Evolutionary conservation across 495 filamentous ascomycete species (phyloP).

Genomic region (Endocarpon pusillum): DNA sequence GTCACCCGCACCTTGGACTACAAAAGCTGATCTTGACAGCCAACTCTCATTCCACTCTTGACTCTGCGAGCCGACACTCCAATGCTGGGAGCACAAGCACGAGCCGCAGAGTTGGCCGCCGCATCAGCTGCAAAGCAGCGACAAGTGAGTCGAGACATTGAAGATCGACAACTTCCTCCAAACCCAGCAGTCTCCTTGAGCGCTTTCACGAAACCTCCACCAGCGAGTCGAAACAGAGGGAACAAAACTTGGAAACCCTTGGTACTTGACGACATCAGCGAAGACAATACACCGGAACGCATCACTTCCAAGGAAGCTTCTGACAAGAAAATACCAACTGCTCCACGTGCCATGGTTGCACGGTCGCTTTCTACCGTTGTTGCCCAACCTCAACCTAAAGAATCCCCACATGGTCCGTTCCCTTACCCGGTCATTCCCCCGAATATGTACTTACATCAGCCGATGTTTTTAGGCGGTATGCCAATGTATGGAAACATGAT

Average conservation of each 20-base stretch:
- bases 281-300: too few species aligned
- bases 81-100: constrained; percentile 2
- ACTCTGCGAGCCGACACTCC: too few species aligned
- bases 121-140: background rate
- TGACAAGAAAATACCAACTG: background rate
- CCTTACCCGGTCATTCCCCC: background rate
- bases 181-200: background rate
- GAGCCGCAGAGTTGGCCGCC: constrained; percentile 1
- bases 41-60: too few species aligned
- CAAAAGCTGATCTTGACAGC: too few species aligned
- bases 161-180: background rate
- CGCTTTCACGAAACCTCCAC: background rate
- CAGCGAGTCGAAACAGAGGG: background rate
- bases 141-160: background rate
- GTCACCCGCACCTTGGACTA: too few species aligned
- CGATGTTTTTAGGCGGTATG: background rate
- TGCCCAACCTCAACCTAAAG: background rate
- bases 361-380: background rate
- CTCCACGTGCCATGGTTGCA: background rate
- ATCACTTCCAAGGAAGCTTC: background rate
- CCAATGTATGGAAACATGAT: background rate
- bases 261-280: background rate
- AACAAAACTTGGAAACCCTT: background rate
- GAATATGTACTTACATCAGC: background rate
- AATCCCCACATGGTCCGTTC: background rate